Conservation (phyloP, 805 yeast genomes). For the Cyberlindnera mississippiensis region DNA sequence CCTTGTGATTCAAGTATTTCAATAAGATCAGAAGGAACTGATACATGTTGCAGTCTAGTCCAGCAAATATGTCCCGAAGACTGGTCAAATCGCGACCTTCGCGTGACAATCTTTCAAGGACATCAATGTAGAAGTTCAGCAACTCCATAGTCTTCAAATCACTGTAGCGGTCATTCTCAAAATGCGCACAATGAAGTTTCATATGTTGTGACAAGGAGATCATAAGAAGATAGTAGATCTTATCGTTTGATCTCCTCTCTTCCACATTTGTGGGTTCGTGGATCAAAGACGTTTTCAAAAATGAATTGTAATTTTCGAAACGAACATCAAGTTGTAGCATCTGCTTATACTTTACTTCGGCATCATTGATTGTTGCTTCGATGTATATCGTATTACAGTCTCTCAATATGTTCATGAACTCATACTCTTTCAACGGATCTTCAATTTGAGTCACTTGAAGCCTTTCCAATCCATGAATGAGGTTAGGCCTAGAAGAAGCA, state of each 20-base stretch:
- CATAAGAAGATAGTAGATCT: slow-evolving; percentile 7
- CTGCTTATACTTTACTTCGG: slow-evolving; percentile 5
- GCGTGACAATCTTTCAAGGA: slow-evolving; percentile 1
- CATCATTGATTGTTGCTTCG: slow-evolving; percentile 9
- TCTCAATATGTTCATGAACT: slow-evolving; percentile 18
- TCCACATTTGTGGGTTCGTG: neutral
- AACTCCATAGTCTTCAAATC: slow-evolving; percentile 16
- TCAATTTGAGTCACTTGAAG: slow-evolving; percentile 3
- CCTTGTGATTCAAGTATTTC: slow-evolving; percentile 21
- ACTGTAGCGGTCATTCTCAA: slow-evolving; percentile 14
- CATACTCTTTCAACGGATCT: slow-evolving; percentile 18
- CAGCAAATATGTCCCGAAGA: slow-evolving; percentile 15
- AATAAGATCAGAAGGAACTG: slow-evolving; percentile 22
- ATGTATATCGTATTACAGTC: slow-evolving; percentile 17
- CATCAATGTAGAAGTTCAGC: slow-evolving; percentile 2
- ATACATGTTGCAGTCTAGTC: slow-evolving; percentile 20
- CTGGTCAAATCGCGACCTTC: slow-evolving; percentile 1
- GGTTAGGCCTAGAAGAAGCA: slow-evolving; percentile 19
- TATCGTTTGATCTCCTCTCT: slow-evolving; percentile 3
- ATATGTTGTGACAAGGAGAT: slow-evolving; percentile 16
- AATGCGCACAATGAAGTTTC: slow-evolving; percentile 16
- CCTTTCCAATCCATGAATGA: slow-evolving; percentile 12
- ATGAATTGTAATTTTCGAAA: slow-evolving; percentile 14
- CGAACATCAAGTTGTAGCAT: slow-evolving; percentile 11
- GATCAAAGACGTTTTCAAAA: neutral